Percentiles rank a stretch among this genome's conserved stretches.
phyloP scores from a whole-genome alignment of 2,329 filamentous ascomycete species.

The Calonectria hawksworthii region DNA sequence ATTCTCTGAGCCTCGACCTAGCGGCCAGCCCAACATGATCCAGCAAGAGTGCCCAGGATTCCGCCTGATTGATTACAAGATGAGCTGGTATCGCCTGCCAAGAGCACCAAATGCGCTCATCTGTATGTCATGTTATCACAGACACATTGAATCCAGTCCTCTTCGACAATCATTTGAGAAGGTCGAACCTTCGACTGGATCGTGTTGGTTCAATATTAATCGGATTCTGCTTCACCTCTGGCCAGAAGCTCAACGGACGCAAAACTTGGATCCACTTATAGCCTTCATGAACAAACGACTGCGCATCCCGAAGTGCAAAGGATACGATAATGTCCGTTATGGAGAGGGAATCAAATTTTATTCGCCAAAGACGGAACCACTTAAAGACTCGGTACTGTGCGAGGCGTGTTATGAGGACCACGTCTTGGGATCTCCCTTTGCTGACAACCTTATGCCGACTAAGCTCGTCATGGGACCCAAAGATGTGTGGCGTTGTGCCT shows the following conservation, averaged over 20 bases:
- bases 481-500: neutral
- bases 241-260: neutral
- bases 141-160: neutral
- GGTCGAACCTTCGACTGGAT: neutral
- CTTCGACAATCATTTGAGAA: neutral
- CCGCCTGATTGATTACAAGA: neutral
- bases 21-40: neutral
- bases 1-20: neutral
- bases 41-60: neutral
- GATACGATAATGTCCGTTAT: neutral
- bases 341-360: constrained; percentile 6
- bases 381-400: neutral
- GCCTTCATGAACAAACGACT: neutral
- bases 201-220: neutral
- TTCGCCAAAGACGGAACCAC: neutral
- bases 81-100: neutral
- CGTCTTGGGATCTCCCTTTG: neutral
- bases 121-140: neutral
- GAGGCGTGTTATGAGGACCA: constrained; percentile 8
- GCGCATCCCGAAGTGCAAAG: neutral
- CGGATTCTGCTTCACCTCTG: neutral
- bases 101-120: neutral
- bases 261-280: neutral
- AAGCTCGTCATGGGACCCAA: neutral
- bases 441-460: neutral